Conservation (phyloP, 108 stramenopile genomes). For the Nitzschia sp. region DNA sequence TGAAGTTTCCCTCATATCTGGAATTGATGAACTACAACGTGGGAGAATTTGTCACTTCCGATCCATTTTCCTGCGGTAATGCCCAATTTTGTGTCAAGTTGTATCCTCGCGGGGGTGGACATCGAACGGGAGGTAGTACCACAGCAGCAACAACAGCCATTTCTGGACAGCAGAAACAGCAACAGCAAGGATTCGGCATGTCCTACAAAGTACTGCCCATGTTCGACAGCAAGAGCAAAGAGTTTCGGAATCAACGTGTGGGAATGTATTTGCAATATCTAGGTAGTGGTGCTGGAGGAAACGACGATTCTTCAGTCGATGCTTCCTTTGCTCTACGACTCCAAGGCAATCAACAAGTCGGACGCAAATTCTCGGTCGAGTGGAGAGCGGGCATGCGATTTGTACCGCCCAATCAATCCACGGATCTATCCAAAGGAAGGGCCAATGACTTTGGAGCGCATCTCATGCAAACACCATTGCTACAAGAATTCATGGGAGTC, state of each 20-base stretch:
- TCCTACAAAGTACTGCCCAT: conserved; percentile 17
- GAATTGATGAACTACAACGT: conserved; percentile 20
- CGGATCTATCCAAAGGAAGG: conserved; percentile 23
- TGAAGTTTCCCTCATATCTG: conserved; percentile 22
- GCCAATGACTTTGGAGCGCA: conserved; percentile 50
- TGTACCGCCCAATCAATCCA: conserved; percentile 4
- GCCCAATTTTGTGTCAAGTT: conserved; percentile 35
- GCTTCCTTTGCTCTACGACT: conserved; percentile 50
- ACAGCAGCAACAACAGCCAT: not conserved
- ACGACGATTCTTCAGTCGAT: conserved; percentile 12
- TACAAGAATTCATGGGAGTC: conserved; percentile 36
- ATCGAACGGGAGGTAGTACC: not conserved
- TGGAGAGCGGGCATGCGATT: conserved; percentile 58
- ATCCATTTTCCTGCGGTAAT: conserved; percentile 15
- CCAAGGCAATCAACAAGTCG: conserved; percentile 29
- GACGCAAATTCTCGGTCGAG: conserved; percentile 45
- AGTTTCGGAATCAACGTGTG: conserved; percentile 16
- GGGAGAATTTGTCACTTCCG: conserved; percentile 28
- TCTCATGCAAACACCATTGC: conserved; percentile 42
- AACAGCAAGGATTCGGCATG: conserved; percentile 28
- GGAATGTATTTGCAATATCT: conserved; percentile 48
- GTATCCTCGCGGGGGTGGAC: conserved; percentile 44
- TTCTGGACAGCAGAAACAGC: not conserved
- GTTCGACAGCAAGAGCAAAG: conserved; percentile 9
- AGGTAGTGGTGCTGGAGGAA: not conserved